Evolutionary conservation across 169 alveolate species (phyloP).

Genomic region (Cryptosporidium sp.): DNA sequence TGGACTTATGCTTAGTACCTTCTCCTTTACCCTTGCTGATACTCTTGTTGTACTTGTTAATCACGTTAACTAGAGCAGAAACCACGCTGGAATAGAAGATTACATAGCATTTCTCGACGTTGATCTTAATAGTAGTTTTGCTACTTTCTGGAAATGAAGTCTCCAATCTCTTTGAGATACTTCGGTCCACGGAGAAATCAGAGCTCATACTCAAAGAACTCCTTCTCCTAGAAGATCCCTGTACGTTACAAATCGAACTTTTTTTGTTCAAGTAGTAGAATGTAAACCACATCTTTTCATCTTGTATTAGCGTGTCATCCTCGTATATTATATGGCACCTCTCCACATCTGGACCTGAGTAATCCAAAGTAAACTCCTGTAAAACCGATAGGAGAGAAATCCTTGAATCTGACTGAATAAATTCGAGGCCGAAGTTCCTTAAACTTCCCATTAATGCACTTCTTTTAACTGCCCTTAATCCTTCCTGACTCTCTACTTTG

Average conservation of each 20-base stretch:
- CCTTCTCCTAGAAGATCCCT: conserved; percentile 32
- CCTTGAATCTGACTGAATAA: conserved; percentile 51
- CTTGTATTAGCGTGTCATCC: background rate
- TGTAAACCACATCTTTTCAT: conserved; percentile 55
- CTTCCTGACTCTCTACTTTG: background rate
- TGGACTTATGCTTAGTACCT: background rate
- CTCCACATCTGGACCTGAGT: conserved; percentile 8
- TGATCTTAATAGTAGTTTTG: conserved; percentile 12
- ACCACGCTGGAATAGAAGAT: conserved; percentile 49
- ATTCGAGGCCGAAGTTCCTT: conserved; percentile 54
- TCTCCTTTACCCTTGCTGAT: background rate
- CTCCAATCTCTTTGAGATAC: conserved; percentile 10
- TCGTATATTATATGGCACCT: conserved; percentile 44
- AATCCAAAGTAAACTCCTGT: conserved; percentile 60
- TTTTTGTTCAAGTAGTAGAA: conserved; percentile 10
- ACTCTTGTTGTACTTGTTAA: conserved; percentile 20
- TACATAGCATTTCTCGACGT: conserved; percentile 58
- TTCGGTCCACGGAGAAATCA: conserved; percentile 36
- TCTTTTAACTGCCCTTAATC: background rate
- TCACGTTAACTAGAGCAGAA: conserved; percentile 9
- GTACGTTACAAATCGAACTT: conserved; percentile 23
- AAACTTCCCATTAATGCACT: conserved; percentile 26
- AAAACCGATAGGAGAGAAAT: conserved; percentile 26
- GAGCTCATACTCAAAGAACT: conserved; percentile 39
- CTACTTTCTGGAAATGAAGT: conserved; percentile 18